phyloP scores from a whole-genome alignment of 768 basidiomycete species.

The Terana coerulea region DNA sequence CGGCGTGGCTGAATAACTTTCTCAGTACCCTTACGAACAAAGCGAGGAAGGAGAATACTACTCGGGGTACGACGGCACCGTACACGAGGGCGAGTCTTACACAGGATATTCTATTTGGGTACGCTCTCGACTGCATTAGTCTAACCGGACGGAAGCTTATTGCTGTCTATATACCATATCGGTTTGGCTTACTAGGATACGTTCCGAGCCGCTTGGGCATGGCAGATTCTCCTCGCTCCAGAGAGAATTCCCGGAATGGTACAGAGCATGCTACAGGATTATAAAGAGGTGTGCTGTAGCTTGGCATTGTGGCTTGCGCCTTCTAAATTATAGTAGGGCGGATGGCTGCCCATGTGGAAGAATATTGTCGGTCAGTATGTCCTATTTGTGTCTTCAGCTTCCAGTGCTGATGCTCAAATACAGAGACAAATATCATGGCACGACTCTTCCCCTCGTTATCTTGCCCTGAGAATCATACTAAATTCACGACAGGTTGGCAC shows the following conservation, averaged over 20 bases:
- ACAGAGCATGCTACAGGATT: constrained; percentile 78
- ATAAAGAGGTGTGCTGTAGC: constrained; percentile 56
- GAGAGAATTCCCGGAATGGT: constrained; percentile 77
- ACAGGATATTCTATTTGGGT: constrained; percentile 83
- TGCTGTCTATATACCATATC: too few relatives aligned
- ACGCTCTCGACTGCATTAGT: constrained; percentile 20
- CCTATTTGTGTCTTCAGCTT: not conserved
- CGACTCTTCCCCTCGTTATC: not conserved
- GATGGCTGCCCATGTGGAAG: constrained; percentile 92
- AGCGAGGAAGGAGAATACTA: constrained; percentile 66
- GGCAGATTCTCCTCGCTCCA: constrained; percentile 72
- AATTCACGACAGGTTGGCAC: constrained; percentile 52
- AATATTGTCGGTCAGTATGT: constrained; percentile 58
- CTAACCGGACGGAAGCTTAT: too few relatives aligned
- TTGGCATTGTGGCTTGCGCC: too few relatives aligned
- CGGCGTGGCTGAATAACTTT: not conserved
- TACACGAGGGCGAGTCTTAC: constrained; percentile 68
- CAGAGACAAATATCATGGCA: constrained; percentile 84
- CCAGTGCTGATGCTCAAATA: not conserved
- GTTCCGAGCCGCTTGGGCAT: constrained; percentile 75
- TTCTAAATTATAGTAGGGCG: too few relatives aligned
- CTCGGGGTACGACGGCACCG: constrained; percentile 67
- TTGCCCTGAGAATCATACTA: not conserved
- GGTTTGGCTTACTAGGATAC: too few relatives aligned
- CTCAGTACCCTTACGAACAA: constrained; percentile 26